A percentile compares a stretch with the other conserved stretches of the same genome.
phyloP scores from a whole-genome alignment of 306 rosid species.

The Glycine soja region DNA sequence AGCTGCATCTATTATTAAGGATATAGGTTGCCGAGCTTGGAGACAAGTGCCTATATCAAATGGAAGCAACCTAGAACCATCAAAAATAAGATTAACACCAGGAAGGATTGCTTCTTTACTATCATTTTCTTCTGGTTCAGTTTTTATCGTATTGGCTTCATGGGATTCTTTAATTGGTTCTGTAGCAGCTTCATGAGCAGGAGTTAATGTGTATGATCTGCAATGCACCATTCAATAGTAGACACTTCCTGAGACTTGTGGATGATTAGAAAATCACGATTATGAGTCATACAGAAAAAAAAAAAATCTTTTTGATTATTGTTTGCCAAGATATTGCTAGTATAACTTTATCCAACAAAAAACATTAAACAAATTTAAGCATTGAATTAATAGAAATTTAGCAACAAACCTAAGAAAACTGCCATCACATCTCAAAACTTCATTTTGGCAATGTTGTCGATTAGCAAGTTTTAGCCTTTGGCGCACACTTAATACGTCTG shows the following conservation, averaged over 20 bases:
- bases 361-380: constrained; percentile 20
- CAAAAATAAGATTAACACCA: constrained; percentile 90
- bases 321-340: constrained; percentile 5
- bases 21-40: constrained; percentile 90
- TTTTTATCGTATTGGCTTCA: constrained; percentile 53
- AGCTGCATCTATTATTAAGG: constrained; percentile 89
- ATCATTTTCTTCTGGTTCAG: constrained; percentile 78
- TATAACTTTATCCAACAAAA: constrained; percentile 1
- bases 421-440: constrained; percentile 95
- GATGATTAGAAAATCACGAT: constrained; percentile 36
- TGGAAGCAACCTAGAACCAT: constrained; percentile 87
- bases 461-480: constrained; percentile 81
- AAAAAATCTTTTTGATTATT: not conserved
- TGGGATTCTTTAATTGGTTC: constrained; percentile 63
- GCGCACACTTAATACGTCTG: constrained; percentile 66
- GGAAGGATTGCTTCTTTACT: constrained; percentile 89
- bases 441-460: constrained; percentile 71
- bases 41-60: constrained; percentile 94
- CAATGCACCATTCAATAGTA: constrained; percentile 48
- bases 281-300: not conserved
- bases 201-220: constrained; percentile 81
- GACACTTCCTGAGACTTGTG: not conserved
- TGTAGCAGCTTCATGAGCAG: constrained; percentile 67
- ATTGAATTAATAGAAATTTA: constrained; percentile 38
- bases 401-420: constrained; percentile 78